Base-by-base conservation (phyloP, 2,329 filamentous ascomycete species). In the Aspergillus sp. region DNA sequence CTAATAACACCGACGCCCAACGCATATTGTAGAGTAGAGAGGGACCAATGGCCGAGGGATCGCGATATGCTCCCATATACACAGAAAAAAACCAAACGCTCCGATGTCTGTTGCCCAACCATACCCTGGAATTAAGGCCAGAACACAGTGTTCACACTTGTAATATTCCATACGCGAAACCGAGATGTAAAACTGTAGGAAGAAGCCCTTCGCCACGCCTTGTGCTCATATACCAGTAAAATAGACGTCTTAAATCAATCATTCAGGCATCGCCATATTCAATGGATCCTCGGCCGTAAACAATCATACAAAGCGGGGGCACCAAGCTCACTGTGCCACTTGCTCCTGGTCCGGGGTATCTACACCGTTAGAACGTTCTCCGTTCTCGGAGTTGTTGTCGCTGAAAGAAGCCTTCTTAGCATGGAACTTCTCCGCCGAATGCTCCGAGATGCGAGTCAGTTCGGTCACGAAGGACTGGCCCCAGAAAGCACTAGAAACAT, bases 381-480 rank as follows among this genome's bases (percentile, higher is more conserved):
- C 57, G 12, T 64, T 43, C 15, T 62, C 61, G 9, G 53, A 45
- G 23, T 17, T 28, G 7, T 51, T 28, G 5, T 51, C 39, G 47
- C 57, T 59, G 47, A 23, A 25, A 25, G 67, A 63, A 23, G 72
- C 58, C 60, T 74, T 72, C 60, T 70, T 72, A 6, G 73, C 63
- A 43, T 76, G 72, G 51, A 77, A 70, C 55, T 76, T 77, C 45
- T 72, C 72, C 43, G 73, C 71, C 6, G 74, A 72, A 43, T 72
- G 72, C 2, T 67, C 78, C 17, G 84, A 85, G 66, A 88, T 86
- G 62, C 83, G 81, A 7, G 79, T 86, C 65, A 98, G 84, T 77
- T 97, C 94, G 12, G 86, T 86, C 54, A 97, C 92, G 74, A 98
- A 98, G 66, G 90, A 93, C 75, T 93, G 87, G 25, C 94, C 94